phyloP scores from a whole-genome alignment of 2,329 filamentous ascomycete genomes.

The Penicillium sclerotigenum region DNA sequence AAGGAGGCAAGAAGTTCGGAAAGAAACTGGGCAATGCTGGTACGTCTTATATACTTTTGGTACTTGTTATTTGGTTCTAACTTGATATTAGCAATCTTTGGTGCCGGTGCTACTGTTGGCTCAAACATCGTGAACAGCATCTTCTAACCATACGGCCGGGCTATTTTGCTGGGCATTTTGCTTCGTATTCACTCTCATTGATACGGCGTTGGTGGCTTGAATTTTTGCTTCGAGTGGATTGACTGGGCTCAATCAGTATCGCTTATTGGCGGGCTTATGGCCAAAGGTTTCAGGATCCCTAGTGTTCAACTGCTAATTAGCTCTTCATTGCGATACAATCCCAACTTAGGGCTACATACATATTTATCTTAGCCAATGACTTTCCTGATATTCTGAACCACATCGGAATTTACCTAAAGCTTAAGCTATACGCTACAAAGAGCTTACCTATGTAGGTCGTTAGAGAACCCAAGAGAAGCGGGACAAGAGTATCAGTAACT shows the following conservation, averaged over 20 bases:
- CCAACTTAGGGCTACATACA: neutral
- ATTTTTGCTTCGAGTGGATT: slow-evolving; percentile 9
- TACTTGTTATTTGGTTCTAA: slow-evolving; percentile 17
- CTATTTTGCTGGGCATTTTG: neutral
- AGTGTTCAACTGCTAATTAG: neutral
- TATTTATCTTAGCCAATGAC: neutral
- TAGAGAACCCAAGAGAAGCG: too few species aligned
- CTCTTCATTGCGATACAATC: neutral
- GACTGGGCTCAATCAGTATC: neutral
- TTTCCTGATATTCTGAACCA: too few species aligned
- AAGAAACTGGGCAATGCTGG: slow-evolving; percentile 81
- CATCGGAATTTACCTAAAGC: too few species aligned
- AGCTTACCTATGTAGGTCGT: too few species aligned
- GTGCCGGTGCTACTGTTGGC: slow-evolving; percentile 87
- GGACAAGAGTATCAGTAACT: too few species aligned
- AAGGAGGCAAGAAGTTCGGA: slow-evolving; percentile 89
- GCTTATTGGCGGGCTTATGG: neutral
- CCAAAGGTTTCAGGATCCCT: too few species aligned
- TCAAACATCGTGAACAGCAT: slow-evolving; percentile 87
- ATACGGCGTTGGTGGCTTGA: slow-evolving; percentile 35
- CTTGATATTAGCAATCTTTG: slow-evolving; percentile 68
- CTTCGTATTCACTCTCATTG: slow-evolving; percentile 22
- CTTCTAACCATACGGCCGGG: slow-evolving; percentile 55
- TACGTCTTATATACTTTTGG: slow-evolving; percentile 27
- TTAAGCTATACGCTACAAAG: too few species aligned